Base-by-base conservation (phyloP, 179 eudicot species). In the Sideroxylon spinosum region DNA sequence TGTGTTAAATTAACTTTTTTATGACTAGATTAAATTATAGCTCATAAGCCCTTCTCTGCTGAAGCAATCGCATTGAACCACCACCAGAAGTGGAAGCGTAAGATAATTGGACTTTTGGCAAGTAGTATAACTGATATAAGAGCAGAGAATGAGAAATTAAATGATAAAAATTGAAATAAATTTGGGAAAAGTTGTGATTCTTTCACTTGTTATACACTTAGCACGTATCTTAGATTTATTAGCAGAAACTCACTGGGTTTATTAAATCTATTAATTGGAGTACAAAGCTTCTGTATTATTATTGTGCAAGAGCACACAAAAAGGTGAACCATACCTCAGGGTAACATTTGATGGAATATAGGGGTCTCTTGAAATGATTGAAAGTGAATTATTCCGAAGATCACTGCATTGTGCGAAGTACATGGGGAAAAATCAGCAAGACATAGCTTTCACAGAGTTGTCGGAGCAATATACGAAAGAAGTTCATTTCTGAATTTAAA, bases 341-440 rank as follows among this genome's bases (percentile, higher is more conserved):
- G 86, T 84, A 52, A 90, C 95, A 81, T 93, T 89, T 73, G 56
- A 73, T 13, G 91, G 91, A 78, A 90, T 91, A 80, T 81, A 80
- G 44, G 87, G 84, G 82, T 69, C 81, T 52, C 95, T 93, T 67
- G 78, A 80, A 71, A 89, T 77, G 63, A 78, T 77, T 67, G 92
- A 86, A 70, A 93, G 80, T 44, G 73, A 72, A 81, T 93, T 93
- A 73, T 90, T 86, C 73, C 81, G 92, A 77, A 93, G 85, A 88
- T 92, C 94, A 80, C 97, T 93, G 93, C 89, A 90, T 74, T 20
- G 19, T 23, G 12, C 61, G 67, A 57, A 68, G 25, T 64, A 68
- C 19, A 60, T 22, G 79, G 59, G 19, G 48, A n/a, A 63, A 71
- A 64, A 66, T 68, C 57, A 77, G 80, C 77, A 69, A 53, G 72